Percentiles rank a stretch among this genome's conserved stretches.
These are phyloP conservation scores for Maudiozyma barnettii DNA, from an alignment of 805 yeast species.

Conservation along the genomic window DNA sequence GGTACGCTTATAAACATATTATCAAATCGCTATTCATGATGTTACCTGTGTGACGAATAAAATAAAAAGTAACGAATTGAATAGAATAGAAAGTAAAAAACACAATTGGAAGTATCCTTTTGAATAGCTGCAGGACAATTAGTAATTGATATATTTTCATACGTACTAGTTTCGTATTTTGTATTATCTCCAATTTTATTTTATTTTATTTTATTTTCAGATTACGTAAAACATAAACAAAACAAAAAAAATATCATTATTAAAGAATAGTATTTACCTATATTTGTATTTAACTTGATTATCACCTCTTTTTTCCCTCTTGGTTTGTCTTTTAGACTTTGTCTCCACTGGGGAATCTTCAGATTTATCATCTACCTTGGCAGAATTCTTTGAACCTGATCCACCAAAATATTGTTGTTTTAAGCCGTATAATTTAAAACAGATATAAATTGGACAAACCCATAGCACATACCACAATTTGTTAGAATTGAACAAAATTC, in stretches of 20 bases:
- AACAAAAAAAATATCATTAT: not conserved
- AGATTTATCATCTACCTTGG: conserved; percentile 1
- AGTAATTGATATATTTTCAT: not conserved
- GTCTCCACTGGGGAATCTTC: conserved; percentile 8
- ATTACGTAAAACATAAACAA: not conserved
- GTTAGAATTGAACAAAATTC: conserved; percentile 37
- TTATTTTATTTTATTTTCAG: not conserved
- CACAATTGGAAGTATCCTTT: not conserved
- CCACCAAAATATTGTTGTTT: conserved; percentile 20
- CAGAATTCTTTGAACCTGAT: conserved; percentile 5
- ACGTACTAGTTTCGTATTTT: not conserved
- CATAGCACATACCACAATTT: conserved; percentile 38
- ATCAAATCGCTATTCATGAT: conserved; percentile 12
- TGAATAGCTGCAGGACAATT: not conserved
- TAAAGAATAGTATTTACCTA: conserved; percentile 1
- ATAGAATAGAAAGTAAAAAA: not conserved
- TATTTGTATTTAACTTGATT: conserved; percentile 31
- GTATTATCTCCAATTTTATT: not conserved
- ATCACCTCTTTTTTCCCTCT: conserved; percentile 33
- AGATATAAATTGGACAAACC: conserved; percentile 32
- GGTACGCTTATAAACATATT: conserved; percentile 16
- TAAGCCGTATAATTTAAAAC: conserved; percentile 31
- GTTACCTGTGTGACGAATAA: conserved; percentile 9
- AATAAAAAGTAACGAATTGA: too few relatives aligned
- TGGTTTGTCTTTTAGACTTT: conserved; percentile 35